These are phyloP conservation scores for Chiua virens DNA, from an alignment of 768 basidiomycete genomes.

Conservation along the genomic window DNA sequence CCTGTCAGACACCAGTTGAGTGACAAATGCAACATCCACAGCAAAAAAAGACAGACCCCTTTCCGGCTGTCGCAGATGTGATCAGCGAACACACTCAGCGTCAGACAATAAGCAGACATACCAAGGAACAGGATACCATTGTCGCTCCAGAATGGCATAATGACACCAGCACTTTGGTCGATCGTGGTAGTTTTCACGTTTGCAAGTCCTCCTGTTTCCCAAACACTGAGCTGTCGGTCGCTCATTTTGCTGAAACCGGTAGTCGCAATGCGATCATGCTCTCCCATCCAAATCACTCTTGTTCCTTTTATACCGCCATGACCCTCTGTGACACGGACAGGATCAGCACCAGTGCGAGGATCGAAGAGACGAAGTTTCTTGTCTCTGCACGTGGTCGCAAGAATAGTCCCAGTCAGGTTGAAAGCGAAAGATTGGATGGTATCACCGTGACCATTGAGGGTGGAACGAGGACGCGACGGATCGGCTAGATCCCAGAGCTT, in stretches of 20 bases:
- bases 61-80: constrained; percentile 65
- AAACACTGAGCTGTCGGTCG: constrained; percentile 86
- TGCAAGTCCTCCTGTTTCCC: constrained; percentile 79
- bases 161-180: constrained; percentile 89
- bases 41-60: constrained; percentile 63
- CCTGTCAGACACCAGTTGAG: constrained; percentile 38
- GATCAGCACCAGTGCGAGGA: constrained; percentile 76
- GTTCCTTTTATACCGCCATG: constrained; percentile 94
- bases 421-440: constrained; percentile 85
- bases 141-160: constrained; percentile 98
- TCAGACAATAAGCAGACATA: constrained; percentile 37
- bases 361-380: constrained; percentile 92
- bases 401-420: constrained; percentile 73
- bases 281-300: constrained; percentile 89
- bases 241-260: constrained; percentile 98
- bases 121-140: constrained; percentile 88
- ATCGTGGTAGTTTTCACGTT: constrained; percentile 77
- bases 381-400: constrained; percentile 91
- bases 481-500: constrained; percentile 90
- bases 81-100: too few relatives aligned
- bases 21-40: neutral
- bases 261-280: constrained; percentile 83
- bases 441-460: constrained; percentile 78
- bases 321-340: constrained; percentile 80
- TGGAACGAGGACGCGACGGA: constrained; percentile 59